phyloP scores from a whole-genome alignment of 164 flowering plant species.

The Aristolochia californica region DNA sequence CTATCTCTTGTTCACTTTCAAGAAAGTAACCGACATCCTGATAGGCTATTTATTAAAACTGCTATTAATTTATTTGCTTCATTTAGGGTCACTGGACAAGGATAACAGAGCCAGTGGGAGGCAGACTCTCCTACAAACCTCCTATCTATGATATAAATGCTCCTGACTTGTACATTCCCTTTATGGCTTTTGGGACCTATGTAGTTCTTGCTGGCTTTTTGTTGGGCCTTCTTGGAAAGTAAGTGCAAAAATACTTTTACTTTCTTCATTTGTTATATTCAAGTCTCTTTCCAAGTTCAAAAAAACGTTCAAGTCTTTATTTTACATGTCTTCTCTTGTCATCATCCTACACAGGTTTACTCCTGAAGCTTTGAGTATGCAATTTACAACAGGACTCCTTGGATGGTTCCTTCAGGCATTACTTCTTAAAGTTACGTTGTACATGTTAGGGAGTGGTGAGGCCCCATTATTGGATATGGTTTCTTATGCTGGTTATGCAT shows the following conservation, averaged over 20 bases:
- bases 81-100: constrained; percentile 54
- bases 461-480: constrained; percentile 39
- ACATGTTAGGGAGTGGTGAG: constrained; percentile 30
- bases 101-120: constrained; percentile 53
- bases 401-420: constrained; percentile 34
- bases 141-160: constrained; percentile 60
- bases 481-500: constrained; percentile 41
- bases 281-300: background rate
- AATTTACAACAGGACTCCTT: constrained; percentile 26
- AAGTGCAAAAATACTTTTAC: constrained; percentile 8
- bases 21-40: too few relatives aligned
- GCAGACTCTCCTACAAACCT: constrained; percentile 49
- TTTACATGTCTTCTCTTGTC: background rate
- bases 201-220: constrained; percentile 44
- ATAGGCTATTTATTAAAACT: too few relatives aligned
- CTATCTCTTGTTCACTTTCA: too few relatives aligned
- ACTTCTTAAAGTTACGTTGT: constrained; percentile 22
- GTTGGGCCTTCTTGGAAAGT: constrained; percentile 50
- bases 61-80: background rate
- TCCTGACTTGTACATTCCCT: constrained; percentile 53
- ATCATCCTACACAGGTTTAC: constrained; percentile 32
- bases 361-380: constrained; percentile 35
- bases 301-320: background rate
- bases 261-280: background rate
- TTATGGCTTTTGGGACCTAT: constrained; percentile 55